Percentiles rank a stretch among this genome's conserved stretches.
Conservation (phyloP, 305 asterid species). For the Solanum aculeatissimum region DNA sequence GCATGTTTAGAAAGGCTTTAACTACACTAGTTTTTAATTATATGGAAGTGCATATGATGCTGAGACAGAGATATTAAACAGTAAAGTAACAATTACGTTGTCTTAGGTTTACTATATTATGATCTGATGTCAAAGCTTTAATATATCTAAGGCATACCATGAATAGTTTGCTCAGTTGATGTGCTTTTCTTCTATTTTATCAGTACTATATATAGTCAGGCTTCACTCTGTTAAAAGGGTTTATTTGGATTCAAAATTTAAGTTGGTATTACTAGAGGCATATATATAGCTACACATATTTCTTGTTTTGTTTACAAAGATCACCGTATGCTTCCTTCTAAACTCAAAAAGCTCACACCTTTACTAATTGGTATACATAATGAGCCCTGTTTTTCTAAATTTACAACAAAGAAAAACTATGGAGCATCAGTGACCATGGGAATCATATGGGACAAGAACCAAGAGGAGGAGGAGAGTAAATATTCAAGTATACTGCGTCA, state of each 20-base stretch:
- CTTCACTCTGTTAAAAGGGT: neutral
- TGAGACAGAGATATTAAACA: neutral
- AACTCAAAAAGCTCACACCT: slow-evolving; percentile 17
- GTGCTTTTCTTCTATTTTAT: neutral
- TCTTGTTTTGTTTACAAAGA: neutral
- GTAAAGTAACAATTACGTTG: neutral
- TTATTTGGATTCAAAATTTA: neutral
- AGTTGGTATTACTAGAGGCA: neutral
- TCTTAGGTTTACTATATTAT: neutral
- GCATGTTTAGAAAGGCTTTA: neutral
- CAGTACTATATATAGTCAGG: neutral
- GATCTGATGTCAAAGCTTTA: neutral
- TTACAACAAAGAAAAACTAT: neutral
- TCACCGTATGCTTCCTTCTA: slow-evolving; percentile 19
- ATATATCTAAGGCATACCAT: neutral
- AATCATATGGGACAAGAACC: neutral
- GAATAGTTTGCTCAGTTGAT: neutral
- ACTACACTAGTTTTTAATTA: neutral
- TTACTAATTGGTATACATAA: neutral
- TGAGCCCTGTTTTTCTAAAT: neutral
- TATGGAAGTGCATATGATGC: neutral
- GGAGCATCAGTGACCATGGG: neutral
- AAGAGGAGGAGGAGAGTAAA: slow-evolving; percentile 10
- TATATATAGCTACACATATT: neutral
- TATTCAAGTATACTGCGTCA: slow-evolving; percentile 26